Conservation (phyloP, 805 yeast species). For the Candida montana region DNA sequence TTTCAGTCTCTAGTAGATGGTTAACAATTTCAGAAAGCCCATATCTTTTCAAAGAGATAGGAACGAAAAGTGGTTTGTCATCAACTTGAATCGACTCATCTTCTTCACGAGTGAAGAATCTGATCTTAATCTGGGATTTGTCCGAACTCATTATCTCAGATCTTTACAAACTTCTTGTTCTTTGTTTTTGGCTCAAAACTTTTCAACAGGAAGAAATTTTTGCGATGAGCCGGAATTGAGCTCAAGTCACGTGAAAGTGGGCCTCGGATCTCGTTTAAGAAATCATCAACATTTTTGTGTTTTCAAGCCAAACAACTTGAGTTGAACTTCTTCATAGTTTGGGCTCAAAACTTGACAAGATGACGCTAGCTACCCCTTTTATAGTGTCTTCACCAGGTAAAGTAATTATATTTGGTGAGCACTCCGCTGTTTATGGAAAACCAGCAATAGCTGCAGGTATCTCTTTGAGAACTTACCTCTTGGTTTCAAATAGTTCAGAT, state of each 20-base stretch:
- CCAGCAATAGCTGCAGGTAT: conserved; percentile 97
- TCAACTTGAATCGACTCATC: conserved; percentile 69
- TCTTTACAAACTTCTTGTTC: not conserved
- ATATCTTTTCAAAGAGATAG: conserved; percentile 77
- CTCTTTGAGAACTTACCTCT: conserved; percentile 74
- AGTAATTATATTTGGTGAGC: conserved; percentile 94
- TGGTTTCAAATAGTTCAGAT: conserved; percentile 45
- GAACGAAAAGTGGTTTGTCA: conserved; percentile 83
- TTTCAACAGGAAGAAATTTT: not conserved
- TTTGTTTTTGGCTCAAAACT: not conserved
- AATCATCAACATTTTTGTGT: no score
- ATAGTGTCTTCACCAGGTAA: conserved; percentile 93
- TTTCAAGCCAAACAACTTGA: no score
- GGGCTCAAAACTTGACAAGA: not conserved
- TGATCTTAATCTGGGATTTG: conserved; percentile 70
- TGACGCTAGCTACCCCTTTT: conserved; percentile 41
- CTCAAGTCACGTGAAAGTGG: not conserved
- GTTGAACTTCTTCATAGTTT: no score
- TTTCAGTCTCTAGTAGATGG: conserved; percentile 61
- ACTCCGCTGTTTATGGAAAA: conserved; percentile 87
- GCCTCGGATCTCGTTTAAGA: no score
- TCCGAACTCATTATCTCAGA: conserved; percentile 17
- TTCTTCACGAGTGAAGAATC: conserved; percentile 80
- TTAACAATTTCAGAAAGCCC: conserved; percentile 95
- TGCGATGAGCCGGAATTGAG: conserved; percentile 1